Conservation (phyloP, 108 stramenopile genomes). For the Poteriospumella lacustris region DNA sequence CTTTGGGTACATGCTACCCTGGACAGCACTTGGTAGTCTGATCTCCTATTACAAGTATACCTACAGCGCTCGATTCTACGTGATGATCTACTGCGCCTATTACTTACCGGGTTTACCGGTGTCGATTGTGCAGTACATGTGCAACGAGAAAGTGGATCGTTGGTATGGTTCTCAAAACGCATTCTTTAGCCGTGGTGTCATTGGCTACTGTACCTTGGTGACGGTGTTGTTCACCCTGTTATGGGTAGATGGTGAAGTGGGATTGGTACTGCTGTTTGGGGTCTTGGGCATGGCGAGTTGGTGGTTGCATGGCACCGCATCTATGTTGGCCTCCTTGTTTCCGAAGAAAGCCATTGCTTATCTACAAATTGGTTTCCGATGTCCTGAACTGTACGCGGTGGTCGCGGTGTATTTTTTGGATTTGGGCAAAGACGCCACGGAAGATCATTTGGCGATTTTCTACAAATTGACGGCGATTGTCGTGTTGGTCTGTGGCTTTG, state of each 20-base stretch:
- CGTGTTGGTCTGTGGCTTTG: background rate
- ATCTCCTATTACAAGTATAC: background rate
- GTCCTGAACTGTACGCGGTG: background rate
- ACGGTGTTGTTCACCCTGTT: background rate
- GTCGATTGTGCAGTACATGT: background rate
- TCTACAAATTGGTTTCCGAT: background rate
- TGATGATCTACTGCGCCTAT: background rate
- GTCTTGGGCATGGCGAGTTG: background rate
- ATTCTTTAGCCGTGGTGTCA: background rate
- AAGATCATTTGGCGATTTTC: background rate
- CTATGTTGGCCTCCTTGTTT: background rate
- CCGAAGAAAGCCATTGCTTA: background rate
- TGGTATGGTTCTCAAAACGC: background rate
- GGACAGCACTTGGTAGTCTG: background rate
- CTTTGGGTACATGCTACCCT: background rate
- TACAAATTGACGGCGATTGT: background rate
- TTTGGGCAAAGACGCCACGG: background rate
- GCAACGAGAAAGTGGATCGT: background rate
- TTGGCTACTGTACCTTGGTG: background rate
- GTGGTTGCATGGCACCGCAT: background rate
- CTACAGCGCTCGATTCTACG: background rate
- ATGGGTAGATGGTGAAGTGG: background rate
- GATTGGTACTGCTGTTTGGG: background rate
- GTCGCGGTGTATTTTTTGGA: background rate
- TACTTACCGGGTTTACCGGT: background rate